These are phyloP conservation scores for Dioscorea dumetorum DNA, from an alignment of 106 monocot genomes.

Conservation along the genomic window DNA sequence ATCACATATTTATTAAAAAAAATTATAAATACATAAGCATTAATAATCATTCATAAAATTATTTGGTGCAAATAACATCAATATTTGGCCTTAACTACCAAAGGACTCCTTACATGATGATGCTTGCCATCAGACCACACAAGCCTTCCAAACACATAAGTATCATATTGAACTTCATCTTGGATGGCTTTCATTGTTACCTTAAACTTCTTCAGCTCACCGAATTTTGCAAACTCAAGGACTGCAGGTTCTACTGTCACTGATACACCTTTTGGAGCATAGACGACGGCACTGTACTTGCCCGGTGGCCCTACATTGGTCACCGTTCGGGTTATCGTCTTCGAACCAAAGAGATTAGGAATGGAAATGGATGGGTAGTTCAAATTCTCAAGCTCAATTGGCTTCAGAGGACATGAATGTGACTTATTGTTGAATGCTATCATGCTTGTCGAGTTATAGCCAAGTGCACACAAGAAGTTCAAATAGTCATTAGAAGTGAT, in stretches of 20 bases:
- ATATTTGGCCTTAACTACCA: constrained; percentile 19
- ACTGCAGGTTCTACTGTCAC: constrained; percentile 29
- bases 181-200: constrained; percentile 11
- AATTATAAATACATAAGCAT: no score
- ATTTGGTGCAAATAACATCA: no score
- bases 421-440: constrained; percentile 6
- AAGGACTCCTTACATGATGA: constrained; percentile 27
- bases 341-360: constrained; percentile 14
- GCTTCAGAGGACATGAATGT: constrained; percentile 22
- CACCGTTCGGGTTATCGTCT: constrained; percentile 27
- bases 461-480: constrained; percentile 41
- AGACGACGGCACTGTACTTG: constrained; percentile 24
- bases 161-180: neutral
- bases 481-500: constrained; percentile 27
- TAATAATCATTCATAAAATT: no score
- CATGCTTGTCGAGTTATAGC: constrained; percentile 27
- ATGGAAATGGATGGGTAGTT: constrained; percentile 60
- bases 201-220: constrained; percentile 44
- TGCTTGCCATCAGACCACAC: constrained; percentile 47
- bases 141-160: constrained; percentile 33
- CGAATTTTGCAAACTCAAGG: constrained; percentile 18
- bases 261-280: constrained; percentile 21
- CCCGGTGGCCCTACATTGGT: constrained; percentile 65
- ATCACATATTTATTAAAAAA: no score
- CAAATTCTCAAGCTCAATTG: constrained; percentile 14